Conservation (phyloP, 495 filamentous ascomycete species). For the Annulohypoxylon moriforme region DNA sequence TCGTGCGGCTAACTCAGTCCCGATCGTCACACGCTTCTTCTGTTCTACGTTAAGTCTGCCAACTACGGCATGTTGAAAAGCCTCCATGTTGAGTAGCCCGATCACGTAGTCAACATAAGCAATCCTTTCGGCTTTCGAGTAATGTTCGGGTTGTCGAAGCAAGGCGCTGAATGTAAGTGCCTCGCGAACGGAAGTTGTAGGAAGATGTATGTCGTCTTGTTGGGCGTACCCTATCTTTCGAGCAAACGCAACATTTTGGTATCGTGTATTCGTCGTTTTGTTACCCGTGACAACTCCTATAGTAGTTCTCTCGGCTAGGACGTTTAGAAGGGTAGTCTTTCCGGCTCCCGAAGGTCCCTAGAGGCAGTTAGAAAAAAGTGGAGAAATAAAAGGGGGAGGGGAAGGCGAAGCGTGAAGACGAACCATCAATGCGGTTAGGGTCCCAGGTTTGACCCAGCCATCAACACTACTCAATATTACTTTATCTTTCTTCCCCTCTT, state of each 20-base stretch:
- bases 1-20: slow-evolving; percentile 18
- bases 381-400: background rate
- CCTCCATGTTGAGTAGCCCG: background rate
- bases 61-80: background rate
- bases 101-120: background rate
- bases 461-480: slow-evolving; percentile 75
- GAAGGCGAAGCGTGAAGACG: slow-evolving; percentile 17
- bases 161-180: slow-evolving; percentile 75
- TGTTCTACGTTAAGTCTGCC: slow-evolving; percentile 6
- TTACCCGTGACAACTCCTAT: slow-evolving; percentile 64
- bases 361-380: background rate
- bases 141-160: slow-evolving; percentile 70
- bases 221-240: slow-evolving; percentile 84
- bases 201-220: slow-evolving; percentile 81
- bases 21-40: slow-evolving; percentile 33
- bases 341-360: slow-evolving; percentile 60
- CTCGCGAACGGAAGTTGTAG: slow-evolving; percentile 76
- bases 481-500: slow-evolving; percentile 44
- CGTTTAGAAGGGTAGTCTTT: slow-evolving; percentile 74
- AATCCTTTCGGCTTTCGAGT: background rate
- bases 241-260: background rate
- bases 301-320: slow-evolving; percentile 71
- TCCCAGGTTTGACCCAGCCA: slow-evolving; percentile 85
- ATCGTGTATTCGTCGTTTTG: background rate
- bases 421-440: slow-evolving; percentile 78